These are phyloP conservation scores for Musa beccarii DNA, from an alignment of 176 grass and related monocot species.

Conservation along the genomic window DNA sequence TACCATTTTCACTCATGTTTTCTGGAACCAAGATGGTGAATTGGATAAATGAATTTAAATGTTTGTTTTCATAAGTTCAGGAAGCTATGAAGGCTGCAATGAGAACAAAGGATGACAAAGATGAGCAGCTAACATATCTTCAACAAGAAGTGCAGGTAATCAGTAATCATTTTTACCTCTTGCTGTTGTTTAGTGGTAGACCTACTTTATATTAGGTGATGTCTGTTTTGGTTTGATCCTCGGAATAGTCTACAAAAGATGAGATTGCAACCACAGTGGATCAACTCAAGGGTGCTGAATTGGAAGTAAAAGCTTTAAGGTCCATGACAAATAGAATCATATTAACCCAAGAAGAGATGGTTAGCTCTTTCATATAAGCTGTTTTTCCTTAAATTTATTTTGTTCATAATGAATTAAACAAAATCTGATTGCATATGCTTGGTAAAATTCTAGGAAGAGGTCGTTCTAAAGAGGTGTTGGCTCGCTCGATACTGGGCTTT, in stretches of 20 bases:
- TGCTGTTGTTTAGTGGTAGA: background rate
- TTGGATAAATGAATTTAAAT: background rate
- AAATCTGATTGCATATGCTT: conserved; percentile 20
- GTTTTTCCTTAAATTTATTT: conserved; percentile 14
- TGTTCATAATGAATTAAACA: background rate
- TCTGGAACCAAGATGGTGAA: background rate
- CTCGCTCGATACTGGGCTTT: conserved; percentile 89
- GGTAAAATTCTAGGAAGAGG: conserved; percentile 53
- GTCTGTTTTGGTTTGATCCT: conserved; percentile 16
- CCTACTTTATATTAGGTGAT: background rate
- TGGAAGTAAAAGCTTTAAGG: conserved; percentile 53
- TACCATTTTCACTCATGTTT: background rate
- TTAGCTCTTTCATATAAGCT: conserved; percentile 18
- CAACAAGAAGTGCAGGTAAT: conserved; percentile 69
- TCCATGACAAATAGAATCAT: conserved; percentile 82
- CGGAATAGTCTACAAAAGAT: conserved; percentile 54
- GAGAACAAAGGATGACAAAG: conserved; percentile 55
- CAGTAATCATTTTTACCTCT: conserved; percentile 6
- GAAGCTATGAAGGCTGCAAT: conserved; percentile 41
- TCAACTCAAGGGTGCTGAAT: conserved; percentile 67
- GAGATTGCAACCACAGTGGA: conserved; percentile 31
- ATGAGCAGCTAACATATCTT: conserved; percentile 52
- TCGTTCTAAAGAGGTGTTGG: conserved; percentile 94
- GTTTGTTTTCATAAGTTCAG: conserved; percentile 1
- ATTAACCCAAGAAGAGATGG: conserved; percentile 89